These are phyloP conservation scores for Filosporella fistucella DNA, from an alignment of 495 filamentous ascomycete species.

Conservation along the genomic window DNA sequence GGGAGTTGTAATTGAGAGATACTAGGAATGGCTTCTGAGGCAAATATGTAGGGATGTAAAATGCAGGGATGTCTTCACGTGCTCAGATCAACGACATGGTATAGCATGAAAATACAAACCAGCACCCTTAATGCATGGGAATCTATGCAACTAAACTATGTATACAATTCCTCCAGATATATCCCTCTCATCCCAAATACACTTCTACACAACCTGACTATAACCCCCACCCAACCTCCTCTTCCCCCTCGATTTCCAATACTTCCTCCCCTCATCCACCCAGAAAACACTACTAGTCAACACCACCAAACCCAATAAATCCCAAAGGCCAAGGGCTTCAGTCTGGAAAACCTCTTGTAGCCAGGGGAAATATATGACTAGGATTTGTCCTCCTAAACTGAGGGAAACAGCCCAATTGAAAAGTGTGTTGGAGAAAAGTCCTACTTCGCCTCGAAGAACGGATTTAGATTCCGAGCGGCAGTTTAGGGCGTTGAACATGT, in stretches of 20 bases:
- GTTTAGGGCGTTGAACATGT: slow-evolving; percentile 97
- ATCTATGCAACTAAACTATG: slow-evolving; percentile 2
- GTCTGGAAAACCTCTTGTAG: slow-evolving; percentile 94
- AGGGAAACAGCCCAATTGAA: slow-evolving; percentile 92
- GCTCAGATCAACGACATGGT: too few relatives aligned
- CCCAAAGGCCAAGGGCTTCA: slow-evolving; percentile 69
- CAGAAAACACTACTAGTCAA: slow-evolving; percentile 89
- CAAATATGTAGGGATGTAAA: too few relatives aligned
- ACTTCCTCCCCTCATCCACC: slow-evolving; percentile 90
- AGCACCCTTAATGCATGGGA: not conserved
- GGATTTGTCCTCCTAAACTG: slow-evolving; percentile 76
- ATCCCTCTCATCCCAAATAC: not conserved
- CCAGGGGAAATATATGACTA: slow-evolving; percentile 91
- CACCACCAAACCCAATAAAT: slow-evolving; percentile 64
- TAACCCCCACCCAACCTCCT: slow-evolving; percentile 25
- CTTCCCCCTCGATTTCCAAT: slow-evolving; percentile 28
- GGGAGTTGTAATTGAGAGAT: too few relatives aligned
- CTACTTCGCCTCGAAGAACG: slow-evolving; percentile 78
- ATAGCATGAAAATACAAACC: not conserved
- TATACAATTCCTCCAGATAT: slow-evolving; percentile 5
- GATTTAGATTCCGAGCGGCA: slow-evolving; percentile 91
- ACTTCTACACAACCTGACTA: slow-evolving; percentile 23
- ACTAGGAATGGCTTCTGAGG: too few relatives aligned
- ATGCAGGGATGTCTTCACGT: too few relatives aligned
- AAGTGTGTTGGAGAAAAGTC: slow-evolving; percentile 79